Evolutionary conservation across 1,284 basidiomycete genomes (phyloP), one percentile per base, ranked within the genome.

Genomic region (Marasmius oreades): DNA sequence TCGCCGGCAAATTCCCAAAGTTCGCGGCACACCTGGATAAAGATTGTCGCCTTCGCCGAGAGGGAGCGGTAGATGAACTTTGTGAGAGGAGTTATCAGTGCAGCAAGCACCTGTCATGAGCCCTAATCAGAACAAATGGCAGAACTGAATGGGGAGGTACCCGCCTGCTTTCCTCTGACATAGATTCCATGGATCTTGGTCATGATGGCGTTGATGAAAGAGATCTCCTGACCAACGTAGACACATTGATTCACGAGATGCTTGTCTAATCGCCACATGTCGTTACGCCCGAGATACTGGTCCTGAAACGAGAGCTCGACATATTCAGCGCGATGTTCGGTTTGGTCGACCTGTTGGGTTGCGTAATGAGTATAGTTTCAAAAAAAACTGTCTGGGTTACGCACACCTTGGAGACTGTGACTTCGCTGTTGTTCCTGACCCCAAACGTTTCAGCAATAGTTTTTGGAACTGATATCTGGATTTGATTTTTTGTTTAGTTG

Each of bases 1-100:
- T 98, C 96, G 52, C 93, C 94, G 55, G 95, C 87, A 69, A 99
- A 99, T 63, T 97, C 92, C 93, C 94, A 99, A 59, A 98, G 86
- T 69, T 99, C 97, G 53, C 87, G 83, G 66, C 93, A 95, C 14
- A 99, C 88, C 77, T 98, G 95, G 53, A 99, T 92, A 70, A 98
- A 97, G 53, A 99, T 88, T 2, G 86, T 92, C 42, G 90, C 85
- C 70, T 92, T 95, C 37, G 96, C 93, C 4, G 94, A 97, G 52
- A 94, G 82, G 16, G 93, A 94, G 36, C 96, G 83, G 66, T 91
- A 98, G 51, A 98, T 87, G 18, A 90, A 77, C 72, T 95, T 97
- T 12, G 96, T 98, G 22, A 85, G 79, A 22, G 89, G 72, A 1
- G 91, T 92, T 53, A 98, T 81, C 59, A 87, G 88, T 1, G 88